Evolutionary conservation across 164 flowering plant genomes (phyloP), one percentile per base, ranked within the genome.

Genomic region (Kalanchoe fedtschenkoi): DNA sequence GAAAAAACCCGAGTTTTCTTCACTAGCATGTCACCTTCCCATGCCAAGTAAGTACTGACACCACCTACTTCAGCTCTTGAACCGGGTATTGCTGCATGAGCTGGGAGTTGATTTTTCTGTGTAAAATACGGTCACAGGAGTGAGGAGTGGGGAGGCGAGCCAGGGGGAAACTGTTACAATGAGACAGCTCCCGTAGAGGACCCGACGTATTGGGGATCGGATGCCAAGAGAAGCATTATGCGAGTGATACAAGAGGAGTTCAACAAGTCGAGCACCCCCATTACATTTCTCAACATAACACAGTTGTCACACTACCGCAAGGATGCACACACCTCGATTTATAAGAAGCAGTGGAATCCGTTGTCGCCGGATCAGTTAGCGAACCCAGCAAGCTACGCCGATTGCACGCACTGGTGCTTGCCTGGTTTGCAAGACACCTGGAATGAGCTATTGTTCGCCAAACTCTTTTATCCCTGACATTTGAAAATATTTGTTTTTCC

Each of bases 341-440:
- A 86, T 84, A 90, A 88, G 87, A 85, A 83, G 83, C 97, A 89
- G 28, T 88, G 97, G 97, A 80, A 35, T 34, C 91, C 89, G 13
- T 62, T 85, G 34, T 88, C 88, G 0, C 78, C 90, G 0, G 84
- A 83, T 67, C 96, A 93, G 66, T 3, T 84, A 19, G 89, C 90
- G 0, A 83, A 86, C 66, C 98, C 98, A 0, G 71, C 53, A 1
- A 85, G 90, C 77, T 89, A 88, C 32, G 84, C 98, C 0, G 98
- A 92, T 66, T 89, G 97, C 34, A 80, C 78, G 22, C 96, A 93
- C 64, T 90, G 98, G 97, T 93, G 98, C 63, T 69, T 93, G 76
- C 97, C 98, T 33, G 96, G 98, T 34, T 77, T 90, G 37, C 98
- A 83, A 66, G 98, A 93, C 68, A 86, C 89, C 13, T 93, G 97